Evolutionary conservation across 805 yeast species (phyloP), one percentile per base, ranked within the genome.

Genomic region (Saturnispora mendoncae): DNA sequence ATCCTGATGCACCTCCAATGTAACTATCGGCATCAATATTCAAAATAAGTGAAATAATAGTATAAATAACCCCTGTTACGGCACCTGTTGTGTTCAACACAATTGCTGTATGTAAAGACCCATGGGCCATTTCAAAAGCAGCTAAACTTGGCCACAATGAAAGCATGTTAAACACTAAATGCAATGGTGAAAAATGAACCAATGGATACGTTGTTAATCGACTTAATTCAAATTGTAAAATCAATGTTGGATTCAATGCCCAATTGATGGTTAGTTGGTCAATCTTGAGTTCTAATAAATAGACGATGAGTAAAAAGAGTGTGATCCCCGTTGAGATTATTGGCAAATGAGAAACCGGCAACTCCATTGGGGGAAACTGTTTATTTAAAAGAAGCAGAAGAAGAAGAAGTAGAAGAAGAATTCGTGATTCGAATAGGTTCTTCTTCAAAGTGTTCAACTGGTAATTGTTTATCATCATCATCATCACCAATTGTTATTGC

Each of bases 91-190:
- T 54, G 56, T 85, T 86, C 43, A 87, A 64, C 13, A 86, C 78
- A 35, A 87, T 67, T 4, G 94, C 95, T 4, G 95, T 82, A 58
- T 84, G 76, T 3, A 86, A 81, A 0, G 97, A 85, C 5, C 96
- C 97, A 53, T 84, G 80, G 18, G 61, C 56, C 42, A 69, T 64
- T 65, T 86, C 96, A 58, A 79, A 86, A 39, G 68, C 66, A 10
- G 79, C 65, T 51, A 85, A 57, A 17, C 83, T 76, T 0, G 80
- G 71, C 44, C 72, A 65, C 34, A 86, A 55, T 1, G 80, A 71
- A 29, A 75, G 45, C 7, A 74, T 43, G 51, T 84, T 85, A 51
- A 81, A 60, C 4, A 72, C 35, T 56, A 86, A 62, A 56, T 85
- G 94, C 39, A 78, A 46, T 18, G 74, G 47, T 18, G 72, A 69